Percentiles rank a stretch among this genome's conserved stretches.
Evolutionary conservation across 2,329 filamentous ascomycete species (phyloP).

Genomic region (Fusarium liriodendri): DNA sequence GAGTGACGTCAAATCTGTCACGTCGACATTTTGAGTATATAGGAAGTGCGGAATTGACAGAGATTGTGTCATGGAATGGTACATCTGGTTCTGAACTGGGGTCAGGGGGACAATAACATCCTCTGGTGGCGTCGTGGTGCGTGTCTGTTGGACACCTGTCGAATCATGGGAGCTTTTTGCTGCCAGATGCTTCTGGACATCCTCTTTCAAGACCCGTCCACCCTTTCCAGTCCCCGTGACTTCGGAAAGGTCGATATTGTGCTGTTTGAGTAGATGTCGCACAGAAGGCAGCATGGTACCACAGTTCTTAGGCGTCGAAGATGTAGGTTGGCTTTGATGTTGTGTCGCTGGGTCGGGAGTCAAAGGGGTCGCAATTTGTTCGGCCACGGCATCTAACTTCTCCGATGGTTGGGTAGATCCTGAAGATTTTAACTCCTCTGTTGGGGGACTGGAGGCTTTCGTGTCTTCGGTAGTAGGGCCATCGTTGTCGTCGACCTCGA

Average conservation of each 20-base stretch:
- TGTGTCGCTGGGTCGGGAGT: not conserved
- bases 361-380: not conserved
- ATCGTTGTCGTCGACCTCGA: constrained; percentile 1
- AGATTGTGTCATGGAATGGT: constrained; percentile 20
- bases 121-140: not conserved
- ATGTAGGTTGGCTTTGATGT: not conserved
- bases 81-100: constrained; percentile 14
- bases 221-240: constrained; percentile 8
- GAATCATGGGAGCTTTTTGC: not conserved
- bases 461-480: not conserved
- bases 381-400: not conserved
- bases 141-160: not conserved
- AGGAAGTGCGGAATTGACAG: constrained; percentile 19
- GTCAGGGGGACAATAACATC: not conserved
- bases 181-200: constrained; percentile 8
- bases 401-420: not conserved
- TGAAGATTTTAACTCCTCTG: not conserved
- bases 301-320: not conserved
- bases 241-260: not conserved
- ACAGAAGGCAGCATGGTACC: constrained; percentile 1
- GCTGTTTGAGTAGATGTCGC: constrained; percentile 5
- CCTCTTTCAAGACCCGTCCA: constrained; percentile 11
- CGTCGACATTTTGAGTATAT: constrained; percentile 15
- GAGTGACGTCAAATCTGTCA: not conserved
- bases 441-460: not conserved